Base-by-base conservation (phyloP, 768 basidiomycete genomes). In the Mycena polygramma region DNA sequence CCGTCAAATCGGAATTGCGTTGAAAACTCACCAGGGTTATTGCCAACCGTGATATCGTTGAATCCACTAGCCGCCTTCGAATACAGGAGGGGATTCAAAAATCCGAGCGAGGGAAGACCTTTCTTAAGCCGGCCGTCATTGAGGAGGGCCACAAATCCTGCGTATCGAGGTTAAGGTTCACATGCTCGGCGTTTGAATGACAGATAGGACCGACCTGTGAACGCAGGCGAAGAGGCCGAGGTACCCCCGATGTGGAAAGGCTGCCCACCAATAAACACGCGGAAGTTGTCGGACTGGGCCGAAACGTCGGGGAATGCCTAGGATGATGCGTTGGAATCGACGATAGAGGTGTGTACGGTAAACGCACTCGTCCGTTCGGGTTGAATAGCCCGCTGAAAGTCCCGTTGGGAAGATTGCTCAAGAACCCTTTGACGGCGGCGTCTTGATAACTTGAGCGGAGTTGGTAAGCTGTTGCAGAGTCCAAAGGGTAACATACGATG, bases 61-160 rank as follows among this genome's bases (percentile, higher is more conserved):
- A 92, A 81, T 0, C 79, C 84, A 9, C 65, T 61, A 20, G 77
- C 65, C 1, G 79, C 82, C 51, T 74, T 79, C n/a, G 78, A 77
- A 72, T 92, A 92, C 10, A 92, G 66, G 61, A 90, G 81, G 0
- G 90, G 90, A 75, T 92, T 92, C 71, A 92, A 80, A 81, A 91
- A 91, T 7, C 90, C 91, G 2, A 92, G 79, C 19, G 89, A 57
- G 7, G 80, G 74, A n/a, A 82, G 81, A 0, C 82, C 82, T 0
- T 81, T 82, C 2, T 74, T 76, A 36, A 91, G 71, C 19, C 89
- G 84, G 7, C 83, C 87, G 59, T 92, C 89, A 59, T 92, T 92
- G 53, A 93, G 77, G 66, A 92, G 84, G 1, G 90, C 83, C 7
- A 92, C 81, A 57, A 93, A 83, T 24, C 84, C 88, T 7, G 90